Evolutionary conservation across 345 rosid species (phyloP).

Genomic region (Bretschneidera sinensis): DNA sequence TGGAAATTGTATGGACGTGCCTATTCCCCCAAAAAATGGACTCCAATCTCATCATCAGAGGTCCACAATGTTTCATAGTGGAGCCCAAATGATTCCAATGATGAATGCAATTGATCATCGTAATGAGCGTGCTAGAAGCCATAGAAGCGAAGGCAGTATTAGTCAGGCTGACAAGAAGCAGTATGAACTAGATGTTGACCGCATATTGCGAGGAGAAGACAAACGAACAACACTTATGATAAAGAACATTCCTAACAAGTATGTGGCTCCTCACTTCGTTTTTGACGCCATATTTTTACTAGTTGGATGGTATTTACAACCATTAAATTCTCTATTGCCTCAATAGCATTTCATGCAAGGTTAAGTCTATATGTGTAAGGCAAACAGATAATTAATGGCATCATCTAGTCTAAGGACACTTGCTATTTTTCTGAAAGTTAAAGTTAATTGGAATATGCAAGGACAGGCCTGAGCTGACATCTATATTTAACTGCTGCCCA

Average conservation of each 20-base stretch:
- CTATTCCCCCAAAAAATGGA: constrained; percentile 30
- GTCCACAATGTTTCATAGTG: constrained; percentile 31
- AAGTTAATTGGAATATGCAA: too few relatives aligned
- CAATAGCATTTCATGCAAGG: too few relatives aligned
- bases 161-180: constrained; percentile 56
- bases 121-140: constrained; percentile 47
- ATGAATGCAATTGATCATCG: constrained; percentile 38
- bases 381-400: too few relatives aligned
- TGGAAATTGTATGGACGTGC: constrained; percentile 35
- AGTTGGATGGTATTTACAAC: too few relatives aligned
- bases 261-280: constrained; percentile 19
- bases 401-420: too few relatives aligned
- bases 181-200: constrained; percentile 56
- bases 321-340: too few relatives aligned
- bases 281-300: background rate
- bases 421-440: too few relatives aligned
- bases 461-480: too few relatives aligned
- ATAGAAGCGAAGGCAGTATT: too few relatives aligned
- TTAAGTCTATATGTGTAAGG: too few relatives aligned
- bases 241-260: constrained; percentile 84
- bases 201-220: constrained; percentile 54
- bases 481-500: too few relatives aligned
- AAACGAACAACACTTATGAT: constrained; percentile 66
- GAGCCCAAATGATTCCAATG: constrained; percentile 35
- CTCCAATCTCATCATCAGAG: constrained; percentile 45